Base-by-base conservation (phyloP, 768 basidiomycete genomes). In the Boletus rubroflammeus region DNA sequence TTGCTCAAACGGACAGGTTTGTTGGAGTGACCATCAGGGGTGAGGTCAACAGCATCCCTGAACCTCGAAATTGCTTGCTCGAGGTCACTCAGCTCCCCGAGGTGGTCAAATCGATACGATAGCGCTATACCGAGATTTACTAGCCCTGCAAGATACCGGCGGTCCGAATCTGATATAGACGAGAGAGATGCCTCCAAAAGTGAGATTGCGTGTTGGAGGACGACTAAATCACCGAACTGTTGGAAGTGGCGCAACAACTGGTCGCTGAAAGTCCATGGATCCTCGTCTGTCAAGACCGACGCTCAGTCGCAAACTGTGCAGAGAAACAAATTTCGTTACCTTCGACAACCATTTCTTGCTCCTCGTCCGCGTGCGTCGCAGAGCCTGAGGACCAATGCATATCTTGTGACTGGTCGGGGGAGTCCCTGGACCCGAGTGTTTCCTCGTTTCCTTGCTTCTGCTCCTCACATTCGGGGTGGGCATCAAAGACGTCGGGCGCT, bases 161-260 rank as follows among this genome's bases (percentile, higher is more conserved):
- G 29, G 41, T 48, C 46, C 46, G 31, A 48, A 23, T 25, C 29
- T 15, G 40, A 21, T 6, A 17, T 39, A 6, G 50, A 43, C 29
- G 11, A 2, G 21, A 57, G 5, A 25, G 8, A 23, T 25, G 21
- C 8, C 3, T 43, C 35, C 29, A 42, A 28, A 14, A 21, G 21
- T 23, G 28, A 50, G 23, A 51, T 57, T n/a, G 54, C 54, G 9
- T 26, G 40, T n/a, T 56, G 25, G 6, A 51, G 53, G 47, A 44
- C 35, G 28, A 6, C 40, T 23, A 54, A 17, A 11, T 54, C 14
- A 21, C 29, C 39, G 14, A 2, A 32, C 4, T 14, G 28, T 32
- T 44, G 0, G 23, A 43, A 56, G 23, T 14, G 32, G 50, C 25
- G 9, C 25, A 36, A 31, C 9, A 43, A n/a, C 5, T 28, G 26